A percentile compares a stretch with the other conserved stretches of the same genome.
Evolutionary conservation across 1,284 basidiomycete species (phyloP).

Genomic region (Austroboletus niveus): DNA sequence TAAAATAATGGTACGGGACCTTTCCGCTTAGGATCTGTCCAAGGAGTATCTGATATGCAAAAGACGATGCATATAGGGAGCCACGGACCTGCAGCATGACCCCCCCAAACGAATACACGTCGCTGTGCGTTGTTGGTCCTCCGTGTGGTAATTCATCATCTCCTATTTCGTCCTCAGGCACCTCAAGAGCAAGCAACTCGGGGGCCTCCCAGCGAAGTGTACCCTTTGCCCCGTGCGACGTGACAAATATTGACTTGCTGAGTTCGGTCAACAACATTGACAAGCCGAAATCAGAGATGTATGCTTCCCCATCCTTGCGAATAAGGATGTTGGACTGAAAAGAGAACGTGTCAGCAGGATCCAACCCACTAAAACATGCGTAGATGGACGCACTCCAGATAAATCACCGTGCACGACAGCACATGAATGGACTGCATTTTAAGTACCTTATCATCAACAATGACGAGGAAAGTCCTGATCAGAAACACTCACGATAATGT

Average conservation of each 20-base stretch:
- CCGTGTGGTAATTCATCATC: no score
- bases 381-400: no score
- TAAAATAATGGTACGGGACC: constrained; percentile 1
- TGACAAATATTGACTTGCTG: constrained; percentile 9
- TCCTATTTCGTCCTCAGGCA: neutral
- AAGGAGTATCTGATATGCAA: neutral
- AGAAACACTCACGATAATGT: no score
- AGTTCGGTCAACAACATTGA: constrained; percentile 20
- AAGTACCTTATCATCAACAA: no score
- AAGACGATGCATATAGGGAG: neutral
- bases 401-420: no score
- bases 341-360: neutral
- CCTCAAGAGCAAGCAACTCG: constrained; percentile 11
- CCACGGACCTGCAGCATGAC: no score
- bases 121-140: no score
- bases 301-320: constrained; percentile 6
- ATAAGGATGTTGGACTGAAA: constrained; percentile 20
- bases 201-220: constrained; percentile 20
- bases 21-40: constrained; percentile 11
- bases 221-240: constrained; percentile 9
- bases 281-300: constrained; percentile 18
- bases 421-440: no score
- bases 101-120: no score
- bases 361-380: no score
- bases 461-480: no score